A percentile compares a stretch with the other conserved stretches of the same genome.
phyloP scores from a whole-genome alignment of 1,284 basidiomycete genomes.

The Chondrostereum purpureum region DNA sequence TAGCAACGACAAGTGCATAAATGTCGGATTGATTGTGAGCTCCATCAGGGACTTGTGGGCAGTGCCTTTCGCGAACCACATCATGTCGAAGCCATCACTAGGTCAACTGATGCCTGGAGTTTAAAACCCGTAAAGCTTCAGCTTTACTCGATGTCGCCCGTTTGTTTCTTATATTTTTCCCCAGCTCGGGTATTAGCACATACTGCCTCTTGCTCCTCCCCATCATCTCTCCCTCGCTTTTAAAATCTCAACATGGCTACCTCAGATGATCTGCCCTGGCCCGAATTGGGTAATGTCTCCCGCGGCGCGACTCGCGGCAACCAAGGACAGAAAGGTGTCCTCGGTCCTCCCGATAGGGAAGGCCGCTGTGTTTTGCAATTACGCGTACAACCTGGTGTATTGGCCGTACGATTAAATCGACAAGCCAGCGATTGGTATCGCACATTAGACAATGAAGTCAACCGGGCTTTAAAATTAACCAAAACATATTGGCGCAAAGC shows the following conservation, averaged over 20 bases:
- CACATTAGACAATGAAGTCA: conserved; percentile 66
- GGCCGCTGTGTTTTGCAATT: conserved; percentile 67
- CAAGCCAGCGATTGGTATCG: conserved; percentile 76
- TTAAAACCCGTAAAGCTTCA: conserved; percentile 15
- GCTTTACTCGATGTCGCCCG: too few relatives aligned
- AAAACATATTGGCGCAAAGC: conserved; percentile 79
- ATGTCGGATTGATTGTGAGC: conserved; percentile 12
- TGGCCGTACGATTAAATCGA: conserved; percentile 64
- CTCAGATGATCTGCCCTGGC: conserved; percentile 73
- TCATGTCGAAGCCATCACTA: conserved; percentile 8
- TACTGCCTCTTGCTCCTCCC: conserved; percentile 12
- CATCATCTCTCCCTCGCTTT: conserved; percentile 15
- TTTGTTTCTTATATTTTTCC: conserved; percentile 15
- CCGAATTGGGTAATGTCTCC: conserved; percentile 75
- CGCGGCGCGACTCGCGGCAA: conserved; percentile 76
- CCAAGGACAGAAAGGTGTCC: conserved; percentile 73
- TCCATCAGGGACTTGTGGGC: conserved; percentile 10
- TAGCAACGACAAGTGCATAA: conserved; percentile 10
- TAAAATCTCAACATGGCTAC: conserved; percentile 36
- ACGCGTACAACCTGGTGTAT: conserved; percentile 72
- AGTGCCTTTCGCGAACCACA: conserved; percentile 10
- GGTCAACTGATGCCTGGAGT: conserved; percentile 9
- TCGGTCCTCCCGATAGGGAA: conserved; percentile 60
- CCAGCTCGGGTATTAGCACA: conserved; percentile 13
- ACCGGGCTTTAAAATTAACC: conserved; percentile 68